Evolutionary conservation across 2,329 filamentous ascomycete species (phyloP).

Genomic region (Neofusicoccum umdonicola): DNA sequence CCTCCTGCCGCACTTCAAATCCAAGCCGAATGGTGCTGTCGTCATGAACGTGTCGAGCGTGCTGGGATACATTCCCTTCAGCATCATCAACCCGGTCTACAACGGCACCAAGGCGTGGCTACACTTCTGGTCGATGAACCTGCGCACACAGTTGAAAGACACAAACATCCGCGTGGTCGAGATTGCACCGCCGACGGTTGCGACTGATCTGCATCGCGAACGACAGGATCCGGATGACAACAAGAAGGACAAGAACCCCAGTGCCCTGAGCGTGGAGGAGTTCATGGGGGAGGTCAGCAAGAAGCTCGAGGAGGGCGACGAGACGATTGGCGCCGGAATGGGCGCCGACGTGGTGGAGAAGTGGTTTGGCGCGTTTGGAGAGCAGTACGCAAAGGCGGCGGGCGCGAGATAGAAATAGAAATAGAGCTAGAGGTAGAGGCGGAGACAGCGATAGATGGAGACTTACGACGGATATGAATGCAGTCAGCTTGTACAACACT

Average conservation of each 20-base stretch:
- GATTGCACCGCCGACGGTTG: conserved; percentile 56
- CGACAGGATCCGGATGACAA: conserved; percentile 57
- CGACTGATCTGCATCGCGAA: conserved; percentile 56
- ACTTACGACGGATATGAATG: too few relatives aligned
- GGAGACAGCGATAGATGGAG: too few relatives aligned
- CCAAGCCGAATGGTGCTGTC: conserved; percentile 38
- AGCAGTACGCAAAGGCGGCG: conserved; percentile 28
- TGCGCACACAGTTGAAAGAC: conserved; percentile 50
- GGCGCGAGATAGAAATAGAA: background rate
- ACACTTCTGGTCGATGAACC: conserved; percentile 57
- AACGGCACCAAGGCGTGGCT: conserved; percentile 60
- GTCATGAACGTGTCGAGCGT: conserved; percentile 57
- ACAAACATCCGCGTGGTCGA: conserved; percentile 52
- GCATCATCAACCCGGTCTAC: conserved; percentile 57
- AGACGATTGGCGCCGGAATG: conserved; percentile 50
- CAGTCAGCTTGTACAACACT: too few relatives aligned
- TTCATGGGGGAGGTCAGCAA: conserved; percentile 51
- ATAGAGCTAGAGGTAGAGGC: too few relatives aligned
- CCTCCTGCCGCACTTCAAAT: conserved; percentile 51
- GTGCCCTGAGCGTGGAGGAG: conserved; percentile 50
- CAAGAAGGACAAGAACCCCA: conserved; percentile 56
- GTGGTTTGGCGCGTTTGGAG: conserved; percentile 46
- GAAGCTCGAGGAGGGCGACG: conserved; percentile 48
- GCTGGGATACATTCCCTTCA: conserved; percentile 53
- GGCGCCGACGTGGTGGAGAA: conserved; percentile 41